Evolutionary conservation across 164 flowering plant genomes (phyloP), one percentile per base, ranked within the genome.

Genomic region (Vitis riparia): DNA sequence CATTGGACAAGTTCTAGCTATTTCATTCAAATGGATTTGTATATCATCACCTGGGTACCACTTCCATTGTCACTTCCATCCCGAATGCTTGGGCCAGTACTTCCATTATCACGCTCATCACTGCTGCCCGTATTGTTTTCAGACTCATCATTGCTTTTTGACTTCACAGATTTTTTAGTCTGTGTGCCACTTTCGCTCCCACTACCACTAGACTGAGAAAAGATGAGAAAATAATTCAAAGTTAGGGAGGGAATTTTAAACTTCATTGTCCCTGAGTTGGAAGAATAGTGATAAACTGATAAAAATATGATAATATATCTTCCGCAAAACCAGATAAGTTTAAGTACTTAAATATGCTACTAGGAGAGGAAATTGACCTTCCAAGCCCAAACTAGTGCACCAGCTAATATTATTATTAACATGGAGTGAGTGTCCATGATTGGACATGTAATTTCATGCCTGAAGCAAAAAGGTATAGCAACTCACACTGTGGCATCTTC

Each of bases 31-130:
- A 11, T 13, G 56, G 56, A 13, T 53, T 12, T 69, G 47, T 44
- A 60, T 53, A 11, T 55, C 8, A 52, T 44, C 19, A 87, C 91
- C 87, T 87, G 89, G 27, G 89, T 83, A 70, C 84, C 89, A 73
- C 89, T 86, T 71, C 86, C 91, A 70, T 87, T 74, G 71, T 86
- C 88, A 74, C 91, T 87, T 72, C 87, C 88, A 78, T 82, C 83
- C 70, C 81, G 79, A 53, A 67, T 52, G 68, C 76, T 77, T 64
- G 82, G 50, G 37, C 82, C 84, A 65, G 59, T 71, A 70, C 89
- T 87, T 19, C 71, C 74, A 74, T 83, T 74, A 59, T 76, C 84
- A 69, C 75, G 79, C 69, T 82, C 85, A 62, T 82, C 84, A 71
- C 68, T 82, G 84, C 85, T 87, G 64, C 82, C 83, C 57, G 64